Conservation (phyloP, 768 basidiomycete genomes). For the Xerocomellus amylosporus region DNA sequence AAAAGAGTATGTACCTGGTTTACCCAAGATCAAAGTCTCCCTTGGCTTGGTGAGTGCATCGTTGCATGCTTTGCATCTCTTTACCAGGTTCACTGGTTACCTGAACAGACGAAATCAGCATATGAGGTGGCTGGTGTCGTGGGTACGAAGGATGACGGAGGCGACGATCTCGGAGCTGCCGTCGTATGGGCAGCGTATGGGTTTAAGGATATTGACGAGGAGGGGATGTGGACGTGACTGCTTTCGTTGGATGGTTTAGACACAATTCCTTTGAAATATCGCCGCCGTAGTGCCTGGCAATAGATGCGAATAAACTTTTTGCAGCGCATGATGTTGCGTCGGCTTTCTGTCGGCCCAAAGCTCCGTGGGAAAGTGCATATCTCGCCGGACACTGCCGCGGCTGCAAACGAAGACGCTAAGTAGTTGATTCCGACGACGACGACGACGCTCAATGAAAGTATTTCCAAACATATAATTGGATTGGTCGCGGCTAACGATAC, state of each 20-base stretch:
- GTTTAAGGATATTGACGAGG: conserved; percentile 34
- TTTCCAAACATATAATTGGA: no score
- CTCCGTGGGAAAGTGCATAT: no score
- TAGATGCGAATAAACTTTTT: no score
- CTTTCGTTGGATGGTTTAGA: not conserved
- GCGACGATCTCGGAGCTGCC: conserved; percentile 47
- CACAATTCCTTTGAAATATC: no score
- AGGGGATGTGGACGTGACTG: conserved; percentile 12
- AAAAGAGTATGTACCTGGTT: conserved; percentile 44
- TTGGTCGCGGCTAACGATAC: no score
- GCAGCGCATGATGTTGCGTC: no score
- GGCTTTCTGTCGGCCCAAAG: no score
- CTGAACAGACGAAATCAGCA: conserved; percentile 38
- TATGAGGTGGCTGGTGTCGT: conserved; percentile 48
- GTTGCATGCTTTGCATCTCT: not conserved
- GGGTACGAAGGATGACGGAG: conserved; percentile 42
- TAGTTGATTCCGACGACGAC: no score
- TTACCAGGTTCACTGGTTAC: not conserved
- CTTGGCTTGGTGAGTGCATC: conserved; percentile 49
- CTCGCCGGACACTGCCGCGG: no score
- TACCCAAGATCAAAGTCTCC: conserved; percentile 60
- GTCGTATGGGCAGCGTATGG: conserved; percentile 49
- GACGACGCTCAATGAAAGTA: no score
- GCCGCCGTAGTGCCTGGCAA: no score
- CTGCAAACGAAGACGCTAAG: no score